Evolutionary conservation across 345 rosid genomes (phyloP).

Genomic region (Laguncularia racemosa): DNA sequence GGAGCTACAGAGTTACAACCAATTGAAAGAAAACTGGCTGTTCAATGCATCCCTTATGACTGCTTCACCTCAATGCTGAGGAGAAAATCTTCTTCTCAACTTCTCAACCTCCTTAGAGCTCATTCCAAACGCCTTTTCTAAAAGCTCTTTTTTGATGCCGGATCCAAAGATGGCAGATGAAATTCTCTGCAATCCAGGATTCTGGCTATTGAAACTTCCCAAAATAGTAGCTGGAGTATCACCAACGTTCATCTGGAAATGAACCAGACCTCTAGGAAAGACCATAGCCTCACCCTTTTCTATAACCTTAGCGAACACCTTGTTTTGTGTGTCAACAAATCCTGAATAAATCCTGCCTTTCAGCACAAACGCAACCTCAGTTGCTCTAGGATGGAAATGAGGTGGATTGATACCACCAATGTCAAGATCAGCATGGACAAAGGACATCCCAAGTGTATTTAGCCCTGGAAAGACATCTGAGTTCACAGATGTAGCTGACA

Average conservation of each 20-base stretch:
- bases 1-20: background rate
- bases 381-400: slow-evolving; percentile 78
- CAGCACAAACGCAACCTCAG: slow-evolving; percentile 53
- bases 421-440: slow-evolving; percentile 68
- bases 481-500: slow-evolving; percentile 49
- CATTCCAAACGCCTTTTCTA: slow-evolving; percentile 77
- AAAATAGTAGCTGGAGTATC: slow-evolving; percentile 47
- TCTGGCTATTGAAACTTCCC: slow-evolving; percentile 71
- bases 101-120: slow-evolving; percentile 45
- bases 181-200: slow-evolving; percentile 56
- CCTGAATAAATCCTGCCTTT: slow-evolving; percentile 70
- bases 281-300: slow-evolving; percentile 86
- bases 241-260: slow-evolving; percentile 88
- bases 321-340: slow-evolving; percentile 57
- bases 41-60: too few species aligned
- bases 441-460: slow-evolving; percentile 60
- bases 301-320: slow-evolving; percentile 54
- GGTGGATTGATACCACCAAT: slow-evolving; percentile 64
- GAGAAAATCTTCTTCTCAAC: slow-evolving; percentile 48
- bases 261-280: slow-evolving; percentile 69
- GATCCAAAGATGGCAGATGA: slow-evolving; percentile 72
- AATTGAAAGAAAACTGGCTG: background rate
- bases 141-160: slow-evolving; percentile 47
- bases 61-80: slow-evolving; percentile 3
- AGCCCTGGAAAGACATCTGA: slow-evolving; percentile 61